Percentiles rank a stretch among this genome's conserved stretches.
Conservation (phyloP, 192 early-diverging fungal species). For the Chytriomyces sp. region DNA sequence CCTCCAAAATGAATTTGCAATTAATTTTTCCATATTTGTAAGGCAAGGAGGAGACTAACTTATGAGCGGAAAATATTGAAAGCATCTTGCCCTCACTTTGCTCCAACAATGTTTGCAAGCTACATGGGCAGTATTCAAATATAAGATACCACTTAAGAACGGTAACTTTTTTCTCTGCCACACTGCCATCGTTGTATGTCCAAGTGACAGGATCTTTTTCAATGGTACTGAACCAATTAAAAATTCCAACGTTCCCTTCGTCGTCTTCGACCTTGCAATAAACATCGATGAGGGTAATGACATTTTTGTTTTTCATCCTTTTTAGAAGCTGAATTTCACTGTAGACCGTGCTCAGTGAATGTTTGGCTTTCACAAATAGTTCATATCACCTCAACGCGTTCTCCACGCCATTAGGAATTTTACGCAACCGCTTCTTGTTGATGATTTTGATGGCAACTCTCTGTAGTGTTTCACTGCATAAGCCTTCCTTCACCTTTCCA, state of each 20-base stretch:
- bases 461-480: conserved; percentile 57
- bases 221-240: conserved; percentile 60
- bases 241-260: conserved; percentile 50
- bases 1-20: conserved; percentile 22
- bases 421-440: conserved; percentile 57
- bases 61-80: conserved; percentile 39
- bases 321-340: conserved; percentile 59
- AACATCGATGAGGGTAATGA: conserved; percentile 57
- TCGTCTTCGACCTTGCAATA: conserved; percentile 63
- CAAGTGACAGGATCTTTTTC: conserved; percentile 60
- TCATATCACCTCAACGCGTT: conserved; percentile 34
- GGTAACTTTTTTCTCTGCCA: conserved; percentile 38
- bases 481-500: conserved; percentile 65
- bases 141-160: conserved; percentile 61
- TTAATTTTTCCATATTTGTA: neutral
- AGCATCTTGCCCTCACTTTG: conserved; percentile 41
- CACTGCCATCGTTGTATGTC: conserved; percentile 53
- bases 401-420: conserved; percentile 56
- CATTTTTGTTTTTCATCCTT: conserved; percentile 52
- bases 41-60: conserved; percentile 28
- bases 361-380: neutral
- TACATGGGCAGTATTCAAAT: conserved; percentile 63
- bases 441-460: conserved; percentile 65
- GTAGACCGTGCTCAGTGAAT: neutral
- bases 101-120: conserved; percentile 57